A percentile compares a stretch with the other conserved stretches of the same genome.
Evolutionary conservation across 2,329 filamentous ascomycete genomes (phyloP).

Genomic region (Emmonsiellopsis sp.): DNA sequence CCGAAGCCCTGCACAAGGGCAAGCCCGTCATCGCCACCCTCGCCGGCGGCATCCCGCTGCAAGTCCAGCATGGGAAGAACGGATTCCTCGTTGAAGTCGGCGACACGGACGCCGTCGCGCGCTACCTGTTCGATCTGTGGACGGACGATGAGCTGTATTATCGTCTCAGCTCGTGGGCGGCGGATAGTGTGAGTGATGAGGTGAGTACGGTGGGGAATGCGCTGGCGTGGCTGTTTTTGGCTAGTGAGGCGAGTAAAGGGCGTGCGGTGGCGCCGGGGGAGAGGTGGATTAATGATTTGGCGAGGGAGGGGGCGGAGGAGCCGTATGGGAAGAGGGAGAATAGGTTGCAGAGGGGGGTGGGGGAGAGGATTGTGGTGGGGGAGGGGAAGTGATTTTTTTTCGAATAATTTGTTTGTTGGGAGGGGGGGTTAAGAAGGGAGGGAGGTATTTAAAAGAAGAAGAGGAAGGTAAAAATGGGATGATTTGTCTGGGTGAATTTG

Average conservation of each 20-base stretch:
- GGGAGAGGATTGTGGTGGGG: not conserved
- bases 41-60: conserved; percentile 72
- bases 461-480: too few species aligned
- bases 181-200: conserved; percentile 64
- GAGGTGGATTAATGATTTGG: conserved; percentile 67
- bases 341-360: conserved; percentile 37
- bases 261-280: conserved; percentile 50
- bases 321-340: conserved; percentile 54
- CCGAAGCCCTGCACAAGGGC: conserved; percentile 71
- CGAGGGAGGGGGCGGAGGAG: conserved; percentile 53
- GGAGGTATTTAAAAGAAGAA: too few species aligned
- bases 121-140: conserved; percentile 14
- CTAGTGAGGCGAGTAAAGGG: conserved; percentile 54
- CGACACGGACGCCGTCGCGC: conserved; percentile 58
- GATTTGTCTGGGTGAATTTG: too few species aligned
- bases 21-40: conserved; percentile 67
- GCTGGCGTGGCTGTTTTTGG: conserved; percentile 69
- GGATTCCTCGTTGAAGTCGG: conserved; percentile 66
- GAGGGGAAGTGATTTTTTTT: not conserved
- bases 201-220: conserved; percentile 74
- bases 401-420: too few species aligned
- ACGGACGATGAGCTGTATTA: conserved; percentile 46
- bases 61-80: conserved; percentile 62
- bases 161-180: conserved; percentile 57
- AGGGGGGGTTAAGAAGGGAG: too few species aligned